These are phyloP conservation scores for Scheffersomyces quercinus DNA, from an alignment of 1,139 yeast genomes.

Conservation along the genomic window DNA sequence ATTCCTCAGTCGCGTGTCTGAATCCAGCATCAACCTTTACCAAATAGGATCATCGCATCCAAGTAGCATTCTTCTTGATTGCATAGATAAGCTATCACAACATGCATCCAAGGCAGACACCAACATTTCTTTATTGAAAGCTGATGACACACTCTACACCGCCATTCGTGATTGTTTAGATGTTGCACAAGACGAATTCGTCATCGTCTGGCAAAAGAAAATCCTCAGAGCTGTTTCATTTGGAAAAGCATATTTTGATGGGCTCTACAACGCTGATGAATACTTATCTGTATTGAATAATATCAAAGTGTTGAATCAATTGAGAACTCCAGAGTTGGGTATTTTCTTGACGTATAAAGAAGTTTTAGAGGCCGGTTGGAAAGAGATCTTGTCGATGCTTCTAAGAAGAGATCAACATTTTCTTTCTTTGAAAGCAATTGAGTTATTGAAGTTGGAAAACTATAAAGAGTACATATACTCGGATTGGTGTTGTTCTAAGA, in stretches of 20 bases:
- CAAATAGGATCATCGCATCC: slow-evolving; percentile 84
- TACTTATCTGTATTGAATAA: slow-evolving; percentile 62
- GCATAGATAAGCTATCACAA: slow-evolving; percentile 68
- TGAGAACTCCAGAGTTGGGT: slow-evolving; percentile 66
- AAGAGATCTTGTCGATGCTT: slow-evolving; percentile 57
- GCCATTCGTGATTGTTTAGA: slow-evolving; percentile 75
- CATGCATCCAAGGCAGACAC: slow-evolving; percentile 86
- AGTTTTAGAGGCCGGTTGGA: slow-evolving; percentile 49
- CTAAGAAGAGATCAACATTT: slow-evolving; percentile 62
- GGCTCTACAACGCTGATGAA: slow-evolving; percentile 55
- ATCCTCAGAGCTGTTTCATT: slow-evolving; percentile 80
- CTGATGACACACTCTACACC: slow-evolving; percentile 49
- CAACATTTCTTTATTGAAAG: slow-evolving; percentile 57
- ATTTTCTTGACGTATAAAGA: slow-evolving; percentile 65
- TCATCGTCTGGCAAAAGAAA: slow-evolving; percentile 75
- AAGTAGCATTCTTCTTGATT: slow-evolving; percentile 78
- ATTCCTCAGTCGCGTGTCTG: slow-evolving; percentile 65
- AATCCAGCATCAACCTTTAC: slow-evolving; percentile 60
- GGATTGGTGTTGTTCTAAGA: slow-evolving; percentile 82
- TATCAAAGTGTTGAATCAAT: slow-evolving; percentile 68
- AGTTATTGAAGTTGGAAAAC: slow-evolving; percentile 43
- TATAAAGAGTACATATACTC: slow-evolving; percentile 61
- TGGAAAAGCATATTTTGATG: slow-evolving; percentile 67
- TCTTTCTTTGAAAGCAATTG: slow-evolving; percentile 63
- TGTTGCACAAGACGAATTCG: slow-evolving; percentile 79